Base-by-base conservation (phyloP, 2,329 filamentous ascomycete species). In the Scedosporium minutisporum region DNA sequence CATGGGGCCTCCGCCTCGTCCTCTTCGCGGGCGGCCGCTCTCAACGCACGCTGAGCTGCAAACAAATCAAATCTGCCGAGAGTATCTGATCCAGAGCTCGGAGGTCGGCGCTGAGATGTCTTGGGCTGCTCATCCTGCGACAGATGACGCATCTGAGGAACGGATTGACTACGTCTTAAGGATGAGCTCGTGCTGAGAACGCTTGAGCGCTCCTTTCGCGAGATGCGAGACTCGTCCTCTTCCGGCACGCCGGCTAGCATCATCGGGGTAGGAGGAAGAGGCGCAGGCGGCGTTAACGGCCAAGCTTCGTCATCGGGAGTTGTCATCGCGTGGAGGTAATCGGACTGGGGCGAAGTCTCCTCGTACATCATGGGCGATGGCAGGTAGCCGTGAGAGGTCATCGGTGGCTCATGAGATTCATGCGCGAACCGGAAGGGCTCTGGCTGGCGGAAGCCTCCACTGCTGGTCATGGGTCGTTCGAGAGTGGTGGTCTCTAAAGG, bases 171-270 rank as follows among this genome's bases (percentile, higher is more conserved):
- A 21, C 76, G 80, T 58, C 82, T 75, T 10, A 86, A 76, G 0
- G 82, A 84, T 3, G 81, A 80, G 48, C 71, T 72, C 63, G 74
- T 82, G 70, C 80, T 82, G 16, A 74, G 68, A 21, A 80, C 65
- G 69, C 78, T 84, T 51, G 73, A 71, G 25, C 74, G 77, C 27
- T 77, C 78, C 60, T 70, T 75, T 63, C 71, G 75, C 27, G 67
- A 67, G 38, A 69, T 69, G 57, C 72, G 70, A 63, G 78, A 76
- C 65, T 87, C 85, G 41, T 87, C 85, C 67, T 87, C 85, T 68
- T 87, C 85, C 1, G 84, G 82, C 3, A 87, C 84, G 66, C 86
- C 81, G 5, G 84, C 77, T 18, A 88, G 73, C 12, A 69, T 73
- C 61, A 80, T 64, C 62, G 71, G 71, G n/a, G 69, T 67, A 6